A percentile compares a stretch with the other conserved stretches of the same genome.
Evolutionary conservation across 768 basidiomycete genomes (phyloP).

Genomic region (Mycena capillaripes): DNA sequence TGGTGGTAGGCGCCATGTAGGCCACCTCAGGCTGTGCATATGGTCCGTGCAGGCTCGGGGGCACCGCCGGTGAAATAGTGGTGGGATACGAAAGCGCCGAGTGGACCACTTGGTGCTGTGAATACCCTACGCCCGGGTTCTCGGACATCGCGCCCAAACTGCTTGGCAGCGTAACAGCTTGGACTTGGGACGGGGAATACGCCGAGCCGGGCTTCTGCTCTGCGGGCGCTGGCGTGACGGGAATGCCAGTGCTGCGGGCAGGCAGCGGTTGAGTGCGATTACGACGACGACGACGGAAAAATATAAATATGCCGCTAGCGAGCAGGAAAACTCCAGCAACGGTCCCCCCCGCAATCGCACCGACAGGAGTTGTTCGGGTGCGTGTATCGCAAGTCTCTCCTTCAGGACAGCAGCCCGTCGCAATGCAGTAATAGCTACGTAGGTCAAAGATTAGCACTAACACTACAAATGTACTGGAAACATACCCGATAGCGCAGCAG

Average conservation of each 20-base stretch:
- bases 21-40: neutral
- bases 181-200: conserved; percentile 3
- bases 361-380: conserved; percentile 9
- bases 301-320: conserved; percentile 1
- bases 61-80: conserved; percentile 4
- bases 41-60: neutral
- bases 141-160: neutral
- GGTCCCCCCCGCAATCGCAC: conserved; percentile 15
- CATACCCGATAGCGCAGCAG: conserved; percentile 11
- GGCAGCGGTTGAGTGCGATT: conserved; percentile 16
- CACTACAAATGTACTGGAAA: neutral
- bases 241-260: neutral
- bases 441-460: conserved; percentile 4
- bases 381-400: conserved; percentile 7
- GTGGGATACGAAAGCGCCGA: conserved; percentile 10
- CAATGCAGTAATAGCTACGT: neutral
- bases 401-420: conserved; percentile 1
- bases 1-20: neutral
- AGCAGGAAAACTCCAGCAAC: conserved; percentile 5
- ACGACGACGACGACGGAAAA: conserved; percentile 8
- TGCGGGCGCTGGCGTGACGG: conserved; percentile 6
- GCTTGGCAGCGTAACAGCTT: conserved; percentile 11
- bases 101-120: conserved; percentile 3
- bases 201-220: conserved; percentile 2
- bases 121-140: neutral